A percentile compares a stretch with the other conserved stretches of the same genome.
These are phyloP conservation scores for Boeremia lycopersici DNA, from an alignment of 2,329 filamentous ascomycete species.

Conservation along the genomic window DNA sequence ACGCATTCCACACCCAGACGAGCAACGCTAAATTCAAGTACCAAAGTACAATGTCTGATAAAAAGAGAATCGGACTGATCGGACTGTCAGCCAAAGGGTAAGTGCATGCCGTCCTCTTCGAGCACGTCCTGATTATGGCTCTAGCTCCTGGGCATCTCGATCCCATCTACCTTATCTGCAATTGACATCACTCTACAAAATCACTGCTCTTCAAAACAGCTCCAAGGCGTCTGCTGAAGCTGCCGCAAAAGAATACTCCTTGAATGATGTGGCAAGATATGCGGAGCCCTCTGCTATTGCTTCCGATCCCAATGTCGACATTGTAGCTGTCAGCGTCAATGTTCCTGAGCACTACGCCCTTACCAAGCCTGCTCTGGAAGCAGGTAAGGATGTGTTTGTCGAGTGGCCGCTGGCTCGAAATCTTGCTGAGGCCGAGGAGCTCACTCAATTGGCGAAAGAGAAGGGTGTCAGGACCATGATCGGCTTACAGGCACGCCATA, in stretches of 20 bases:
- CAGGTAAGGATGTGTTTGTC: slow-evolving; percentile 53
- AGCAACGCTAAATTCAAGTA: too few relatives aligned
- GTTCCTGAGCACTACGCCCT: slow-evolving; percentile 53
- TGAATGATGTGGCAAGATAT: slow-evolving; percentile 51
- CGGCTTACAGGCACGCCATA: slow-evolving; percentile 55
- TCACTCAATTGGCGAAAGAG: slow-evolving; percentile 49
- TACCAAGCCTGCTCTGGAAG: slow-evolving; percentile 51
- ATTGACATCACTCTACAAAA: slow-evolving; percentile 49
- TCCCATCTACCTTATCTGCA: slow-evolving; percentile 49
- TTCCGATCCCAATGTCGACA: slow-evolving; percentile 54
- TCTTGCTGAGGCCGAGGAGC: slow-evolving; percentile 50
- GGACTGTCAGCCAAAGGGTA: slow-evolving; percentile 43
- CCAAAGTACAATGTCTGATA: slow-evolving; percentile 11
- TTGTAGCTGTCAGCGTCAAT: slow-evolving; percentile 54
- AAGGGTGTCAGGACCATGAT: slow-evolving; percentile 54
- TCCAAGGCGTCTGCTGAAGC: slow-evolving; percentile 50
- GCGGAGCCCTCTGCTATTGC: slow-evolving; percentile 53
- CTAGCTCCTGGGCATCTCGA: slow-evolving; percentile 45
- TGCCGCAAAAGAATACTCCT: slow-evolving; percentile 46
- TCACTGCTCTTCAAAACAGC: slow-evolving; percentile 59
- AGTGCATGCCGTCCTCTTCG: not conserved
- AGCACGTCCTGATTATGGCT: slow-evolving; percentile 3
- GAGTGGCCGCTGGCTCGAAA: slow-evolving; percentile 58
- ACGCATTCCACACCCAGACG: not conserved
- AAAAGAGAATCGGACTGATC: slow-evolving; percentile 39